Evolutionary conservation across 371 early-diverging fungal species (phyloP).

Genomic region (Neoconidiobolus thromboides): DNA sequence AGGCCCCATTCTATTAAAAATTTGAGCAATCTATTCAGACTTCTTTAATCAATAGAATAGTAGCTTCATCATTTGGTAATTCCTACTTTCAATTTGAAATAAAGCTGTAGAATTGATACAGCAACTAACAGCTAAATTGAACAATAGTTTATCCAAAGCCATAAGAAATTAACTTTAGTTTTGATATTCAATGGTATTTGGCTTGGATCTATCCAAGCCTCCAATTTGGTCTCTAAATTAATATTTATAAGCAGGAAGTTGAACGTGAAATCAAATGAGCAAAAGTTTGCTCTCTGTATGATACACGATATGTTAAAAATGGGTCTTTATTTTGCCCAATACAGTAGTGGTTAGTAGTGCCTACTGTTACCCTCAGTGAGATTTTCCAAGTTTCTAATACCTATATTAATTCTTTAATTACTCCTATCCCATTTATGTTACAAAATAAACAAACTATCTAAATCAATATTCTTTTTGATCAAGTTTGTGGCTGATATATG

Average conservation of each 20-base stretch:
- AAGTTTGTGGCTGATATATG: constrained; percentile 21
- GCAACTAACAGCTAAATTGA: neutral
- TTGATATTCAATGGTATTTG: neutral
- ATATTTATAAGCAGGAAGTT: neutral
- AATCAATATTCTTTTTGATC: constrained; percentile 16
- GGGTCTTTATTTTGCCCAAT: constrained; percentile 18
- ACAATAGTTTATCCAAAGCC: neutral
- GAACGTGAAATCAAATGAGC: constrained; percentile 16
- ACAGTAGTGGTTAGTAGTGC: constrained; percentile 32
- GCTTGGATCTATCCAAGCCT: too few relatives aligned
- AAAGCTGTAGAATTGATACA: neutral
- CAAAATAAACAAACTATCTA: constrained; percentile 22
- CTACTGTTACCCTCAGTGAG: constrained; percentile 13
- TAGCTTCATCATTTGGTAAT: neutral
- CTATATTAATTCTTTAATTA: constrained; percentile 21
- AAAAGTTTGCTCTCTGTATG: constrained; percentile 19
- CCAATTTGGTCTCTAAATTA: neutral
- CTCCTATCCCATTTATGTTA: constrained; percentile 44
- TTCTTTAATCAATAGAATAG: neutral
- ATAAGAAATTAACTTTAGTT: constrained; percentile 9
- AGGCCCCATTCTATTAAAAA: neutral
- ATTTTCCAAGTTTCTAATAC: too few relatives aligned
- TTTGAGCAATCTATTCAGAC: neutral
- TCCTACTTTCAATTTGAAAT: neutral
- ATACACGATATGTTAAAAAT: constrained; percentile 24